phyloP scores from a whole-genome alignment of 1,139 yeast species.

The Pichia sp. region DNA sequence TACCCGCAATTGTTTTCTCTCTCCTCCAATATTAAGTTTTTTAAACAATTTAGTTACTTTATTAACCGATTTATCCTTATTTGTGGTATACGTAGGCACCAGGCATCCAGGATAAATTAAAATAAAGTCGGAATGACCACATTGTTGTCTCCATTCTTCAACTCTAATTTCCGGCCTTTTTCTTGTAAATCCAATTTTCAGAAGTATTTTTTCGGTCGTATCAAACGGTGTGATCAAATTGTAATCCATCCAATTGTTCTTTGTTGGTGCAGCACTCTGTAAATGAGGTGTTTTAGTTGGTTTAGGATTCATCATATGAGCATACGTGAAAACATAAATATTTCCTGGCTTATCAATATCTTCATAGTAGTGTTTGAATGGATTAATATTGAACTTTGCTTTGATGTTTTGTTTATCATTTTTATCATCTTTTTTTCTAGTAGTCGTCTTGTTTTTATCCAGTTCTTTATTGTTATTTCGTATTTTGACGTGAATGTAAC shows the following conservation, averaged over 20 bases:
- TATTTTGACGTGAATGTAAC: slow-evolving; percentile 9
- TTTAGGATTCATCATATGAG: slow-evolving; percentile 32
- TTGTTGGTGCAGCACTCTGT: slow-evolving; percentile 20
- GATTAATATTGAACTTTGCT: not conserved
- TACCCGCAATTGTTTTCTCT: not conserved
- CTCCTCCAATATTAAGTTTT: slow-evolving; percentile 7
- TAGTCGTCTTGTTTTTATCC: not conserved
- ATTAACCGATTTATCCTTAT: slow-evolving; percentile 10
- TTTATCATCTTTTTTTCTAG: no score
- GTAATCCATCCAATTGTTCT: slow-evolving; percentile 22
- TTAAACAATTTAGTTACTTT: slow-evolving; percentile 14
- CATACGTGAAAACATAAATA: slow-evolving; percentile 49
- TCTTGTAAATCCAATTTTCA: slow-evolving; percentile 55
- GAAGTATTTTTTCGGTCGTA: slow-evolving; percentile 36
- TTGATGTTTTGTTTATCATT: not conserved
- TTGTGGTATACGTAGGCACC: slow-evolving; percentile 13
- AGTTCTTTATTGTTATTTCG: not conserved
- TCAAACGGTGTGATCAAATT: slow-evolving; percentile 34
- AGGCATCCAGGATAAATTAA: slow-evolving; percentile 32
- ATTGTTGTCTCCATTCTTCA: slow-evolving; percentile 50
- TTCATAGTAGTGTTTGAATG: not conserved
- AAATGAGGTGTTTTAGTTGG: slow-evolving; percentile 30
- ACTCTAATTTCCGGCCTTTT: slow-evolving; percentile 39
- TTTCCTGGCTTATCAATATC: slow-evolving; percentile 32
- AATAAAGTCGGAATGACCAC: slow-evolving; percentile 39